Base-by-base conservation (phyloP, 192 early-diverging fungal genomes). In the Rhizoclosmatium sp. region DNA sequence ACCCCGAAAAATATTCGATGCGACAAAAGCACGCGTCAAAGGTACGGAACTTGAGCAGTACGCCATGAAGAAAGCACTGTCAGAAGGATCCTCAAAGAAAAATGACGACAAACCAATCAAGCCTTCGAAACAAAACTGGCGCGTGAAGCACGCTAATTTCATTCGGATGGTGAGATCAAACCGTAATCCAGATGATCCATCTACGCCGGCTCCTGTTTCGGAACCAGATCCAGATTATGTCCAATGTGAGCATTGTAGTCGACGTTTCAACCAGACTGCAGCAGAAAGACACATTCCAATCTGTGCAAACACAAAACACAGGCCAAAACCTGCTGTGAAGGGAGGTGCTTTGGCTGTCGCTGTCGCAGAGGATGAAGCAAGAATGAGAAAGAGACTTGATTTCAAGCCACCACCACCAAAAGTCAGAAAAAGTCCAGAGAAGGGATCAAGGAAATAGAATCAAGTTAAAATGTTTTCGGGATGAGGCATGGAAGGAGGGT, bases 11-110 rank as follows among this genome's bases (percentile, higher is more conserved):
- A 78, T 85, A 2, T 89, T 85, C 77, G 86, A 89, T 72, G 81
- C 83, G 45, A 81, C 71, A 21, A 83, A 83, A 48, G 83, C 83
- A 0, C 80, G 88, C 19, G 84, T 86, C 41, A 80, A 82, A 42
- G 88, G 88, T 2, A 89, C 88, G 9, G 88, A 89, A 45, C 67
- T 89, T 7, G 88, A 89, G 78, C 82, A 87, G 46, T 89, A 87
- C 73, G 81, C 47, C 2, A 12, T 48, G 41, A 79, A 75, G 46
- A 72, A 81, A 67, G 4, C 5, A 12, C 1, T 48, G 0, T 31
- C 47, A 19, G 78, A 70, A 45, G 44, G 31, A 31, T 31, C 31
- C 31, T 31, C 44, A n/a, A 45, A 49, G 51, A 56, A 62, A 74
- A 47, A 54, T 7, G 16, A 54, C 51, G 51, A 54, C 51, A 54